These are phyloP conservation scores for Nicotiana paniculata DNA, from an alignment of 257 asterid genomes.

Conservation along the genomic window DNA sequence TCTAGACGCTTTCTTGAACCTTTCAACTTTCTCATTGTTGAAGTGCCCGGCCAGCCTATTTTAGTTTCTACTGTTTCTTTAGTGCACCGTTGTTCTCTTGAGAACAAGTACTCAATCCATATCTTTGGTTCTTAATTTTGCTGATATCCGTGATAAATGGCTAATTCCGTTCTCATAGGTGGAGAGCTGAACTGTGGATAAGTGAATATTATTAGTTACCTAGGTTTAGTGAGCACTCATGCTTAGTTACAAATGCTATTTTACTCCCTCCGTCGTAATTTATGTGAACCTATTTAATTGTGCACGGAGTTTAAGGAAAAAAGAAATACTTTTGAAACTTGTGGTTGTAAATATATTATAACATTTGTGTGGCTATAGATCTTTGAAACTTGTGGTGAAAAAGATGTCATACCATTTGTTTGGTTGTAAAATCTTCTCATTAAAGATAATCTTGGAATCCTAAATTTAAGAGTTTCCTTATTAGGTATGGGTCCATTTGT, in stretches of 20 bases:
- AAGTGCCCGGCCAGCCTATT: not conserved
- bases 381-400: not conserved
- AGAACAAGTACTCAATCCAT: not conserved
- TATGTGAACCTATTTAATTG: too few species aligned
- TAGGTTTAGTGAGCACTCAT: not conserved
- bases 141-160: not conserved
- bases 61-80: not conserved
- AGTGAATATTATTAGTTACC: not conserved
- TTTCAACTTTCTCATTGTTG: not conserved
- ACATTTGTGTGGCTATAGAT: too few species aligned
- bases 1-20: not conserved
- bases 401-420: too few species aligned
- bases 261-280: too few species aligned
- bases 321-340: too few species aligned
- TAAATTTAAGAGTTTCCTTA: too few species aligned
- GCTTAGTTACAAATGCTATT: not conserved
- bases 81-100: not conserved
- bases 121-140: not conserved
- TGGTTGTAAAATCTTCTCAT: too few species aligned
- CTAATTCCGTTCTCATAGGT: not conserved
- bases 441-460: too few species aligned
- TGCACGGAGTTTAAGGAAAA: too few species aligned
- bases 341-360: too few species aligned
- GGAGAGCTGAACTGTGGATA: not conserved
- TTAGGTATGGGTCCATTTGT: too few species aligned